Conservation (phyloP, 768 basidiomycete genomes). For the Gymnopilus junonius region DNA sequence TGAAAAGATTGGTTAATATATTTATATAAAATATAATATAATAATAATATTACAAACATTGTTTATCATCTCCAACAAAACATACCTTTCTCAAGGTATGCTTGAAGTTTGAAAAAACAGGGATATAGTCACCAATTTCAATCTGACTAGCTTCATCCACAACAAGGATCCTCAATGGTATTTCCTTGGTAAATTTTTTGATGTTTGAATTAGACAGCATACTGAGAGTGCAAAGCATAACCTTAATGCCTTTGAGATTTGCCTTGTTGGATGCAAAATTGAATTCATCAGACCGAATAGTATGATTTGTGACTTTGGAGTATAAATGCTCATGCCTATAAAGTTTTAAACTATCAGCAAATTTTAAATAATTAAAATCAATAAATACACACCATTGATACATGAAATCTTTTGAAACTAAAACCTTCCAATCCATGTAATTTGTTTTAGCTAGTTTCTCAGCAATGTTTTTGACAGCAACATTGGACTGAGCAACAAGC, state of each 20-base stretch:
- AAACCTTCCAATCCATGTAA: conserved; percentile 61
- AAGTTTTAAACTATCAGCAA: neutral
- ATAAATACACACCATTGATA: conserved; percentile 56
- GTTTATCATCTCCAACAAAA: conserved; percentile 72
- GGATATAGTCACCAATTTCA: conserved; percentile 56
- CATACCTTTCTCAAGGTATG: conserved; percentile 51
- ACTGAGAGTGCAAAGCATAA: conserved; percentile 76
- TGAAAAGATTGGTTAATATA: conserved; percentile 11
- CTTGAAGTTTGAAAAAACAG: conserved; percentile 42
- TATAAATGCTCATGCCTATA: conserved; percentile 85
- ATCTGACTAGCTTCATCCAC: conserved; percentile 75
- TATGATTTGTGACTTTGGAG: conserved; percentile 44
- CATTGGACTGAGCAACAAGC: conserved; percentile 85
- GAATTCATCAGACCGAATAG: conserved; percentile 56
- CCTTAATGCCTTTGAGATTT: conserved; percentile 45
- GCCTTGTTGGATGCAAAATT: conserved; percentile 10
- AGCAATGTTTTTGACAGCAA: conserved; percentile 90
- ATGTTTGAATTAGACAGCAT: conserved; percentile 63
- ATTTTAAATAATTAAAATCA: neutral
- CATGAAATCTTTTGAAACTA: conserved; percentile 75
- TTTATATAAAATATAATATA: conserved; percentile 20
- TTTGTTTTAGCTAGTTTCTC: conserved; percentile 67
- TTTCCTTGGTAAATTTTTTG: conserved; percentile 33
- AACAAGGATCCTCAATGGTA: conserved; percentile 54
- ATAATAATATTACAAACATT: conserved; percentile 48